Percentiles rank a stretch among this genome's conserved stretches.
Evolutionary conservation across 345 rosid species (phyloP).

Genomic region (Noccaea bulbosa): DNA sequence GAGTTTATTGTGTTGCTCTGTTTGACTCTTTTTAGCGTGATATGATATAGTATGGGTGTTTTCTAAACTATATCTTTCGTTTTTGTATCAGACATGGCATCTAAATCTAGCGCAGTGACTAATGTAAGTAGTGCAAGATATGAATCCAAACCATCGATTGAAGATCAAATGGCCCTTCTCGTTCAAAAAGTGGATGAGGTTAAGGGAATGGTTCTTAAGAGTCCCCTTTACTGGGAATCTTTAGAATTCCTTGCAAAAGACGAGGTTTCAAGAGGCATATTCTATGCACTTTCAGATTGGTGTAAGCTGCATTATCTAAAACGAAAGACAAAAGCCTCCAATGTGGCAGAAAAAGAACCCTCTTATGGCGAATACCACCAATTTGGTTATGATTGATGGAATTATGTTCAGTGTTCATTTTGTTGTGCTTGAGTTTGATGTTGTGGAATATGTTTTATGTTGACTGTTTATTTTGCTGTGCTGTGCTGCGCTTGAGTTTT

Average conservation of each 20-base stretch:
- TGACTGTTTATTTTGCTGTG: not conserved
- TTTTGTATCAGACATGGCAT: conserved; percentile 10
- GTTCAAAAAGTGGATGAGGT: conserved; percentile 7
- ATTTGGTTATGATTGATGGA: not conserved
- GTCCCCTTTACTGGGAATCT: conserved; percentile 25
- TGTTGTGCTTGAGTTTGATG: conserved; percentile 17
- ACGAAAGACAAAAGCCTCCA: conserved; percentile 8
- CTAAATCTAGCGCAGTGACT: conserved; percentile 5
- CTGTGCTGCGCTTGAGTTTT: too few relatives aligned
- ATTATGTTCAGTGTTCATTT: not conserved
- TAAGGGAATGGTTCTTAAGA: not conserved
- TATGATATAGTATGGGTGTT: not conserved
- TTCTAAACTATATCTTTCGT: not conserved
- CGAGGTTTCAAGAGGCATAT: conserved; percentile 25
- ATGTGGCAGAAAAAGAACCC: not conserved
- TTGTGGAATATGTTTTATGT: conserved; percentile 13
- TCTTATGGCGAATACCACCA: too few relatives aligned
- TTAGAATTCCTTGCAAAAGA: not conserved
- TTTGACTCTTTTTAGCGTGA: not conserved
- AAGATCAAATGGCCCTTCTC: conserved; percentile 3
- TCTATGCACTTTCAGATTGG: conserved; percentile 25
- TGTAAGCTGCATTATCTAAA: conserved; percentile 28
- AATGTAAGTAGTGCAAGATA: not conserved
- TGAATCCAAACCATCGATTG: not conserved
- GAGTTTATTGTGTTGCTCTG: not conserved